Evolutionary conservation across 768 basidiomycete species (phyloP).

Genomic region (Tulasnella sp.): DNA sequence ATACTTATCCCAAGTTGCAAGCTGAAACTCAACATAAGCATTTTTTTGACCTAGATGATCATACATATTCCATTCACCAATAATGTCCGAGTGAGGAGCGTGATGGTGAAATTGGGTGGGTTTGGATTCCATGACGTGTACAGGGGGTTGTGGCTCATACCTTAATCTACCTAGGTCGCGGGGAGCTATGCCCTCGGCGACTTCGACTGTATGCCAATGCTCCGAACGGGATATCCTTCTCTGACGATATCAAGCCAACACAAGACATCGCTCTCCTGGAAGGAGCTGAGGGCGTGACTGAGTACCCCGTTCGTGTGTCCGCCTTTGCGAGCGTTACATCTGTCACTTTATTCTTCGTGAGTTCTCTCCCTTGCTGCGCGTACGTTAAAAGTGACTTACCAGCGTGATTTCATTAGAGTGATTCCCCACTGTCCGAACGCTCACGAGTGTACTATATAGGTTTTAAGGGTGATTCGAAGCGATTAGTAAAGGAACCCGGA

Average conservation of each 20-base stretch:
- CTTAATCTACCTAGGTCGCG: conserved; percentile 61
- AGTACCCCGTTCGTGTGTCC: conserved; percentile 68
- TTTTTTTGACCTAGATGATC: conserved; percentile 43
- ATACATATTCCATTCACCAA: conserved; percentile 73
- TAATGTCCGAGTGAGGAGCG: conserved; percentile 62
- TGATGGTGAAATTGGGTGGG: conserved; percentile 68
- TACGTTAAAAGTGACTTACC: conserved; percentile 15
- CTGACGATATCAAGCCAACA: conserved; percentile 55
- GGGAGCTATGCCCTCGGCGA: conserved; percentile 64
- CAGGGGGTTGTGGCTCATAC: too few relatives aligned
- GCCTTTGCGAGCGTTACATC: conserved; percentile 67
- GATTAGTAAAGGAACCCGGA: conserved; percentile 45
- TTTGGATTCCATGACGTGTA: conserved; percentile 4
- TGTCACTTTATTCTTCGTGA: conserved; percentile 68
- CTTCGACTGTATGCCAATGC: conserved; percentile 67
- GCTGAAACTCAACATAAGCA: neutral
- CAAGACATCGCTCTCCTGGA: conserved; percentile 60
- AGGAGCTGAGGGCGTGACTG: conserved; percentile 55
- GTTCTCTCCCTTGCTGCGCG: conserved; percentile 27
- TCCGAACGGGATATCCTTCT: conserved; percentile 65
- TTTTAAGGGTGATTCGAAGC: conserved; percentile 64
- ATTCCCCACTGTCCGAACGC: conserved; percentile 30
- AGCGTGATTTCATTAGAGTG: conserved; percentile 19
- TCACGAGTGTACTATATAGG: conserved; percentile 70
- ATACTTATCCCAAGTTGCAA: too few relatives aligned